Percentiles rank a stretch among this genome's conserved stretches.
Evolutionary conservation across 1,284 basidiomycete species (phyloP).

Genomic region (Trichosporon faecale): DNA sequence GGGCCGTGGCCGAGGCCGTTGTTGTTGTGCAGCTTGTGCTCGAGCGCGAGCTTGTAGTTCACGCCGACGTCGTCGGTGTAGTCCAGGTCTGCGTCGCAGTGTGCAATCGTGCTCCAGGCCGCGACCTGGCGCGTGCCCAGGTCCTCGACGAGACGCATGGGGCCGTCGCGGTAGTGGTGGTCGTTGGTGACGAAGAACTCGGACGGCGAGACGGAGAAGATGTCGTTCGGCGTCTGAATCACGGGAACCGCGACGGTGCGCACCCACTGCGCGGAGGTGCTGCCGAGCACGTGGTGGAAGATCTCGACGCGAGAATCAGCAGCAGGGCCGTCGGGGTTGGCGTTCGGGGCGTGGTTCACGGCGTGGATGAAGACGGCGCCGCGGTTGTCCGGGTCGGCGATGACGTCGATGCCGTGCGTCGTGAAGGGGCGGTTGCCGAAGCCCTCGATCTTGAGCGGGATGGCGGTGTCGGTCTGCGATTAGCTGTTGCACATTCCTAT

Average conservation of each 20-base stretch:
- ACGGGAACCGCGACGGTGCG: slow-evolving; percentile 30
- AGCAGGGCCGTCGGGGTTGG: slow-evolving; percentile 12
- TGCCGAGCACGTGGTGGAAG: slow-evolving; percentile 31
- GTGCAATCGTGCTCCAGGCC: slow-evolving; percentile 24
- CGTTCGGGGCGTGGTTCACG: slow-evolving; percentile 32
- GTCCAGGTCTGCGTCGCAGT: slow-evolving; percentile 20
- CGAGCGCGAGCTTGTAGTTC: slow-evolving; percentile 24
- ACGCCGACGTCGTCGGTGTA: slow-evolving; percentile 15
- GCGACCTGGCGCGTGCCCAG: slow-evolving; percentile 23
- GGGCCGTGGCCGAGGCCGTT: slow-evolving; percentile 37
- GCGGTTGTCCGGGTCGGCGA: slow-evolving; percentile 24
- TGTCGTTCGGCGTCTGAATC: slow-evolving; percentile 37
- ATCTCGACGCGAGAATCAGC: slow-evolving; percentile 37
- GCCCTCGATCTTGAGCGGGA: slow-evolving; percentile 21
- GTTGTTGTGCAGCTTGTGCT: slow-evolving; percentile 32
- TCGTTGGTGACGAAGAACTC: slow-evolving; percentile 41
- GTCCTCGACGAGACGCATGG: slow-evolving; percentile 29
- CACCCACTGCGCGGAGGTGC: slow-evolving; percentile 24
- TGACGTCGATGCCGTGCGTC: slow-evolving; percentile 42
- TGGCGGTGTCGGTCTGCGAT: slow-evolving; percentile 29
- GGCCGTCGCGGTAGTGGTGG: slow-evolving; percentile 34
- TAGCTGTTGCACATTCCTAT: neutral
- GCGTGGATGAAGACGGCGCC: slow-evolving; percentile 36
- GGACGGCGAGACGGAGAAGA: slow-evolving; percentile 27
- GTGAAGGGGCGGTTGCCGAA: slow-evolving; percentile 28